These are phyloP conservation scores for Penicillium sp. DNA, from an alignment of 2,329 filamentous ascomycete genomes.

Conservation along the genomic window DNA sequence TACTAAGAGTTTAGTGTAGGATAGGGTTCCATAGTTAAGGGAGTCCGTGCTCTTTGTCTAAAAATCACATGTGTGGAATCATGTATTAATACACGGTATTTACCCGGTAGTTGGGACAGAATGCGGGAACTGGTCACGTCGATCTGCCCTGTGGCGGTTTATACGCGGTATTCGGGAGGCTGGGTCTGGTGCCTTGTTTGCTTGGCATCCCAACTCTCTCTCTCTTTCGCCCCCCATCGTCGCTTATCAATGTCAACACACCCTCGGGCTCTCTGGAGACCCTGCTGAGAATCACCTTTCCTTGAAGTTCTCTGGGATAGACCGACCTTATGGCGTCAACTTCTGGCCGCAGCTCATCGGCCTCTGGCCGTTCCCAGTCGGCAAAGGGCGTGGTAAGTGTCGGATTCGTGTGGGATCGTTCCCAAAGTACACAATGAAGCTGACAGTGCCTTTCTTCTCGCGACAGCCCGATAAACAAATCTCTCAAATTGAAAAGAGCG, in stretches of 20 bases:
- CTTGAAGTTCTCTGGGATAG: conserved; percentile 60
- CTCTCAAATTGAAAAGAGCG: conserved; percentile 98
- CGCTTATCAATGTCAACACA: conserved; percentile 6
- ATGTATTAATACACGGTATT: neutral
- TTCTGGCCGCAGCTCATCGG: conserved; percentile 64
- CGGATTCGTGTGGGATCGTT: neutral
- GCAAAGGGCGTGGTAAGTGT: conserved; percentile 59
- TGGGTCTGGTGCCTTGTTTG: conserved; percentile 10
- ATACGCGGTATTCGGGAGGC: conserved; percentile 7
- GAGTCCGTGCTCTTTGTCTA: neutral
- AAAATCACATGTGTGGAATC: neutral
- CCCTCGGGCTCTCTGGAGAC: neutral
- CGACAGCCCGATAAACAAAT: conserved; percentile 69
- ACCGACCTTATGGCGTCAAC: conserved; percentile 55
- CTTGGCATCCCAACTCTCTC: conserved; percentile 8
- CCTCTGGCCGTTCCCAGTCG: conserved; percentile 62
- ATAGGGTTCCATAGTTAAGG: neutral
- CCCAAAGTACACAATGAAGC: neutral
- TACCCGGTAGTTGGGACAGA: neutral
- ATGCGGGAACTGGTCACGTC: neutral
- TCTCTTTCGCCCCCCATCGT: conserved; percentile 1
- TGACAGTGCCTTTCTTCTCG: neutral
- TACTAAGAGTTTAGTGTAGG: neutral
- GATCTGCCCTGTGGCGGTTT: neutral
- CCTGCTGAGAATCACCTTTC: neutral